Evolutionary conservation across 768 basidiomycete species (phyloP).

Genomic region (Suillus ampliporus): DNA sequence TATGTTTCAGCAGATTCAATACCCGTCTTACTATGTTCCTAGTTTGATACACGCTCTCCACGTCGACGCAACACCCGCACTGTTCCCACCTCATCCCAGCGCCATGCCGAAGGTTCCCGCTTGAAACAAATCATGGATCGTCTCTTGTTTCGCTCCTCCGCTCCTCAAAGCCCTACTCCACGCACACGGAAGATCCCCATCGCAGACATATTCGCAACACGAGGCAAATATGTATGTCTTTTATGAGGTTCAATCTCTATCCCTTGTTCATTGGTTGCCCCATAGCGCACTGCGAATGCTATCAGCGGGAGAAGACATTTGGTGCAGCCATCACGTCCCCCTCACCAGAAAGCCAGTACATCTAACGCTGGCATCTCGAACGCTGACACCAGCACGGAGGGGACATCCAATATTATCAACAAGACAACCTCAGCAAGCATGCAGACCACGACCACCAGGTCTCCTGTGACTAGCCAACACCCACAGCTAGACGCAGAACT

Average conservation of each 20-base stretch:
- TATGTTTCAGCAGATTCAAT: neutral
- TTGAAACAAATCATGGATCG: neutral
- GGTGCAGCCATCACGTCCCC: neutral
- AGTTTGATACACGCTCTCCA: neutral
- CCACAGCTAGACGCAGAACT: neutral
- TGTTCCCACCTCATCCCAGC: neutral
- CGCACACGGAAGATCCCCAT: neutral
- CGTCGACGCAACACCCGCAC: neutral
- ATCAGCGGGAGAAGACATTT: neutral
- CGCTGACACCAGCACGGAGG: neutral
- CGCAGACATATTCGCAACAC: neutral
- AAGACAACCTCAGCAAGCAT: neutral
- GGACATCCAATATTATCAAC: neutral
- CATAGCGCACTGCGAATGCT: neutral
- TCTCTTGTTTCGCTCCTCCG: neutral
- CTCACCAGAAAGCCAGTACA: neutral
- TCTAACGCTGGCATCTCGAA: neutral
- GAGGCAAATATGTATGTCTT: neutral
- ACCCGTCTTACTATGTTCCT: neutral
- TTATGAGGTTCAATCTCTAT: neutral
- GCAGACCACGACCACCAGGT: neutral
- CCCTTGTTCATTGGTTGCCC: neutral
- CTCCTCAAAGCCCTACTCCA: neutral
- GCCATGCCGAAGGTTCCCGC: neutral
- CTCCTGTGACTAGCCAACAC: neutral